These are phyloP conservation scores for Saccharomyces uvarum DNA, from an alignment of 1,139 yeast species.

Conservation along the genomic window DNA sequence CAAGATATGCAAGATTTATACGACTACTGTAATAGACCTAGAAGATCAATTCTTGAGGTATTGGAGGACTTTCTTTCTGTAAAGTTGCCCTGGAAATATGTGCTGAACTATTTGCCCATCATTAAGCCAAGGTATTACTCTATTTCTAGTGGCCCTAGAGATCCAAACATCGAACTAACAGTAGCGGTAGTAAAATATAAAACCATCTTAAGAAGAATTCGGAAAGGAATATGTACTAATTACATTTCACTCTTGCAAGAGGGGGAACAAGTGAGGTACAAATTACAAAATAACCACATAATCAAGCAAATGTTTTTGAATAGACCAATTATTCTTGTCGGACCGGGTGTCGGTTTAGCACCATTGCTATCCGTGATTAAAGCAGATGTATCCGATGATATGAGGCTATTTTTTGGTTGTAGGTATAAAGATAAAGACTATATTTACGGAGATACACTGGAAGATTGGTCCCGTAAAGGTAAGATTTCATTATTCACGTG, in stretches of 20 bases:
- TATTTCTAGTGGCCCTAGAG: conserved; percentile 56
- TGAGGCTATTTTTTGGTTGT: conserved; percentile 68
- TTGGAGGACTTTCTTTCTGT: conserved; percentile 71
- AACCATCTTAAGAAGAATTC: conserved; percentile 65
- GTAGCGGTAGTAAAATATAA: conserved; percentile 82
- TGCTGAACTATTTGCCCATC: conserved; percentile 69
- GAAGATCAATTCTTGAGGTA: conserved; percentile 80
- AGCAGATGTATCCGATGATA: conserved; percentile 21
- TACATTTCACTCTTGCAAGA: conserved; percentile 51
- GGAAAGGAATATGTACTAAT: conserved; percentile 78
- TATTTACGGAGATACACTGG: conserved; percentile 54
- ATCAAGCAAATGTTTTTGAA: conserved; percentile 19
- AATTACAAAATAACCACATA: conserved; percentile 45
- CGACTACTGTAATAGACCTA: conserved; percentile 84
- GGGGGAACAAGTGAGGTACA: conserved; percentile 48
- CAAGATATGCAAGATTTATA: conserved; percentile 72
- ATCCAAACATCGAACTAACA: conserved; percentile 40
- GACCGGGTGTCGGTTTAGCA: conserved; percentile 92
- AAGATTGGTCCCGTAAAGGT: conserved; percentile 30
- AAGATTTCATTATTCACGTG: conserved; percentile 43
- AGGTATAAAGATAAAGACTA: conserved; percentile 61
- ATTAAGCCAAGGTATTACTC: conserved; percentile 78
- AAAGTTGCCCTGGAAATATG: conserved; percentile 61
- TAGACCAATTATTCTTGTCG: conserved; percentile 61
- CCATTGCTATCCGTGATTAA: conserved; percentile 66